Conservation (phyloP, 2,329 filamentous ascomycete species). For the Colletotrichum destructivum region DNA sequence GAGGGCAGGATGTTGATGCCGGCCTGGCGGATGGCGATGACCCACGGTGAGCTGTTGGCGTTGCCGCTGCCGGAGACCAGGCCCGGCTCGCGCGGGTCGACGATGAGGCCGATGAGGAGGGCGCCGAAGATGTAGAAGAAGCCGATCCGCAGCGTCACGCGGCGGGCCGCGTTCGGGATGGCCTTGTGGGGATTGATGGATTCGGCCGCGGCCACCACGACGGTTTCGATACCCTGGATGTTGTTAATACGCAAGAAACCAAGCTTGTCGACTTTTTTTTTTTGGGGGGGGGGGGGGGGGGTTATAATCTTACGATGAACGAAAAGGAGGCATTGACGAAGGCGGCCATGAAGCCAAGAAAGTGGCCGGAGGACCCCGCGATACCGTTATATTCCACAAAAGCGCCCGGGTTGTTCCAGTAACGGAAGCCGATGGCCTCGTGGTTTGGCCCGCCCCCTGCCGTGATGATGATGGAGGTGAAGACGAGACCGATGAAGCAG, state of each 20-base stretch:
- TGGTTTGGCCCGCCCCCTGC: slow-evolving; percentile 66
- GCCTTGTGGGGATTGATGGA: slow-evolving; percentile 58
- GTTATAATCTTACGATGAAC: slow-evolving; percentile 30
- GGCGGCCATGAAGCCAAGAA: slow-evolving; percentile 69
- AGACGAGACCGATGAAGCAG: slow-evolving; percentile 67
- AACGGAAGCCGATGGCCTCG: slow-evolving; percentile 59
- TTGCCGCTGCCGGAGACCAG: slow-evolving; percentile 56
- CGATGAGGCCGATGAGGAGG: slow-evolving; percentile 61
- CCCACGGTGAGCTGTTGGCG: slow-evolving; percentile 60
- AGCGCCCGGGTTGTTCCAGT: slow-evolving; percentile 62
- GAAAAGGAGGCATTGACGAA: slow-evolving; percentile 65
- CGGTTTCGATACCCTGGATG: slow-evolving; percentile 52
- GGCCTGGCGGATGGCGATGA: slow-evolving; percentile 60
- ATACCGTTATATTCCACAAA: slow-evolving; percentile 63
- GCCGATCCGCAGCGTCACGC: slow-evolving; percentile 61
- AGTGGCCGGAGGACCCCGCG: slow-evolving; percentile 64
- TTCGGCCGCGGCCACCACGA: slow-evolving; percentile 60
- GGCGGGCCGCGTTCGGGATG: slow-evolving; percentile 60
- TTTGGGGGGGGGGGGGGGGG: too few relatives aligned
- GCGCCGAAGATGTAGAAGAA: slow-evolving; percentile 62
- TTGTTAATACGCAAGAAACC: too few relatives aligned
- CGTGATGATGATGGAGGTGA: slow-evolving; percentile 60
- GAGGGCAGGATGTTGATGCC: slow-evolving; percentile 58
- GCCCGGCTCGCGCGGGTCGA: slow-evolving; percentile 55
- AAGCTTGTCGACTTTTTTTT: too few relatives aligned